Evolutionary conservation across 371 early-diverging fungal genomes (phyloP).

Genomic region (Mucor lusitanicus): DNA sequence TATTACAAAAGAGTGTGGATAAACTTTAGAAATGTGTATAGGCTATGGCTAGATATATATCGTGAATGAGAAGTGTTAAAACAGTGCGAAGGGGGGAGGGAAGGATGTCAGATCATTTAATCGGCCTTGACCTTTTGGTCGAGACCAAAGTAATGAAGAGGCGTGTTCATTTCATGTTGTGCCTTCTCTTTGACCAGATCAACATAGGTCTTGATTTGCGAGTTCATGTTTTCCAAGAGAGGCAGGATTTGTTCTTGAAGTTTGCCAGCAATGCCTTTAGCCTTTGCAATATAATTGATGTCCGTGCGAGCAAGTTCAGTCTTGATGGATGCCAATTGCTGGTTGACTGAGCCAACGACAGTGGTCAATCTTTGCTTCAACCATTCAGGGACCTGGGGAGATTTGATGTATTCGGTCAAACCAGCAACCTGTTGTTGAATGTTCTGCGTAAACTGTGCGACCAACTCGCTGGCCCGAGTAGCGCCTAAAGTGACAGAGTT

Average conservation of each 20-base stretch:
- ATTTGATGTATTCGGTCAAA: constrained; percentile 41
- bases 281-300: constrained; percentile 50
- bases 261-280: constrained; percentile 44
- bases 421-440: constrained; percentile 31
- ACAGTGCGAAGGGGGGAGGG: too few relatives aligned
- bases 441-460: constrained; percentile 9
- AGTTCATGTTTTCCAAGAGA: constrained; percentile 48
- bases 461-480: constrained; percentile 22
- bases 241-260: constrained; percentile 60
- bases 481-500: constrained; percentile 24
- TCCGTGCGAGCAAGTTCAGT: constrained; percentile 51
- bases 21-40: background rate
- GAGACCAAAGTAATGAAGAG: constrained; percentile 28
- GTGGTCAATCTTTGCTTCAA: constrained; percentile 47
- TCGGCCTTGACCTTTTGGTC: constrained; percentile 16
- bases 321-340: constrained; percentile 46
- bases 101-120: background rate
- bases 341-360: constrained; percentile 39
- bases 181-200: constrained; percentile 24
- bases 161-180: constrained; percentile 22
- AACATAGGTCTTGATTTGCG: constrained; percentile 30
- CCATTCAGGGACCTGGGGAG: constrained; percentile 49
- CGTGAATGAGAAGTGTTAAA: background rate
- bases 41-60: background rate
- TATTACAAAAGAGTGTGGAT: background rate